Conservation (phyloP, 345 rosid genomes). For the Corchorus olitorius region DNA sequence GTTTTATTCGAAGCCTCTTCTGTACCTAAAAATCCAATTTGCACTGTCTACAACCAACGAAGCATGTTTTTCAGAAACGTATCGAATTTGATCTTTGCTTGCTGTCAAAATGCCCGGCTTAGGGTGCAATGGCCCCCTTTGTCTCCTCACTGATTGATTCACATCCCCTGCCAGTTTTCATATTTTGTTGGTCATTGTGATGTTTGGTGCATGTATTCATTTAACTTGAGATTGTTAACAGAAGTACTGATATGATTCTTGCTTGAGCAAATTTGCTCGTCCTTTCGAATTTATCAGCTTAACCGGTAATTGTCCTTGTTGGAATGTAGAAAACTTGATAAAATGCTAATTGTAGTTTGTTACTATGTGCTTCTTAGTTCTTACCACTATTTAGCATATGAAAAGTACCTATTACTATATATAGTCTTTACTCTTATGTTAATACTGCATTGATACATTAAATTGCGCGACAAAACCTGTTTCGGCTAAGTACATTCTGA, state of each 20-base stretch:
- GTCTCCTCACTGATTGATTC: constrained; percentile 1
- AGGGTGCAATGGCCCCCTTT: neutral
- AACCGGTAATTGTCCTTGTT: neutral
- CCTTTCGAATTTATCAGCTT: neutral
- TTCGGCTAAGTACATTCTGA: neutral
- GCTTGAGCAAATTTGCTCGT: neutral
- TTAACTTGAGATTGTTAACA: neutral
- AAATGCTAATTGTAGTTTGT: neutral
- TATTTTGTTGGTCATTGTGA: neutral
- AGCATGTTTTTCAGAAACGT: neutral
- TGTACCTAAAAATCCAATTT: neutral
- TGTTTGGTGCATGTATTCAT: neutral
- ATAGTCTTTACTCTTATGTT: too few species aligned
- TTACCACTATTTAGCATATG: neutral
- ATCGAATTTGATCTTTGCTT: constrained; percentile 2
- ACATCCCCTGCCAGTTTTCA: neutral
- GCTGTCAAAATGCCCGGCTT: neutral
- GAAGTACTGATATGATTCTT: neutral
- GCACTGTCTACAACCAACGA: neutral
- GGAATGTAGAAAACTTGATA: neutral
- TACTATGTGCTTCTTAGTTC: neutral
- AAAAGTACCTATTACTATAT: neutral
- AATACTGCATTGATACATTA: neutral
- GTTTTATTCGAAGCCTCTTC: neutral
- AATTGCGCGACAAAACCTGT: neutral